Evolutionary conservation across 345 rosid genomes (phyloP).

Genomic region (Euphorbia lathyris): DNA sequence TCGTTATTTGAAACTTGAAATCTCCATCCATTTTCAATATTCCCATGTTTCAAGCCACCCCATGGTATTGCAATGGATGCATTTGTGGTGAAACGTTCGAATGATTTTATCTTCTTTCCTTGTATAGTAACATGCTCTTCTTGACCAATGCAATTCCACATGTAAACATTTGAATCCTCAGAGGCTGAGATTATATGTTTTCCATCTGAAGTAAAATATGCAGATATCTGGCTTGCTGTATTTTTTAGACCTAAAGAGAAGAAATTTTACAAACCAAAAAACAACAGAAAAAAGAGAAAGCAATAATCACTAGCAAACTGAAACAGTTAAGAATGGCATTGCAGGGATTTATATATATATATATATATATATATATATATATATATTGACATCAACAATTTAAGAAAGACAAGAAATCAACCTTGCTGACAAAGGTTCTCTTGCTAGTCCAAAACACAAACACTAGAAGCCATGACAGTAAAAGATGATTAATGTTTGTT

Average conservation of each 20-base stretch:
- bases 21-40: conserved; percentile 26
- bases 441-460: neutral
- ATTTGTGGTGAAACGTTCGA: conserved; percentile 67
- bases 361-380: too few relatives aligned
- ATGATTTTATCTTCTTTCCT: conserved; percentile 49
- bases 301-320: neutral
- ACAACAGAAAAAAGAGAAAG: too few relatives aligned
- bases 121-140: conserved; percentile 35
- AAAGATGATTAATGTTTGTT: neutral
- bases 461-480: neutral
- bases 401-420: neutral
- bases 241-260: conserved; percentile 43
- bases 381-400: neutral
- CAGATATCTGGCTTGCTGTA: conserved; percentile 58
- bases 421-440: neutral
- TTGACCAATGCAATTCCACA: conserved; percentile 58
- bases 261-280: conserved; percentile 7
- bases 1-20: conserved; percentile 17
- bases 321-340: neutral
- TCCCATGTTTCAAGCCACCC: conserved; percentile 50
- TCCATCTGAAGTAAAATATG: conserved; percentile 71
- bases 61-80: conserved; percentile 82
- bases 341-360: too few relatives aligned
- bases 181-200: conserved; percentile 80
- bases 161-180: conserved; percentile 69